Conservation (phyloP, 345 rosid species). For the Pugionium dolabratum region DNA sequence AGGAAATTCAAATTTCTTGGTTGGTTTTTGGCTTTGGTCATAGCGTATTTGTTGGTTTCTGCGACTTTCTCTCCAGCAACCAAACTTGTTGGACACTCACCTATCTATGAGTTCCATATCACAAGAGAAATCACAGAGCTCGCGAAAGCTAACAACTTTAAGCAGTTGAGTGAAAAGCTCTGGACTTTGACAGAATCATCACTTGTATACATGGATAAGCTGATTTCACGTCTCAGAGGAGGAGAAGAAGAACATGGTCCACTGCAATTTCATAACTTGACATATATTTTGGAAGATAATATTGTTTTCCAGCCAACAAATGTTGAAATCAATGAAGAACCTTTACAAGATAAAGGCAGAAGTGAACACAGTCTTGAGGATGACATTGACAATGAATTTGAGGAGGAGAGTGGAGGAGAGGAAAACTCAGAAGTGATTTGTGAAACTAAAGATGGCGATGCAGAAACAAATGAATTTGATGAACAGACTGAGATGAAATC, state of each 20-base stretch:
- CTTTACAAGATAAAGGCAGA: background rate
- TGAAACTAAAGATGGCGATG: conserved; percentile 10
- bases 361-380: conserved; percentile 11
- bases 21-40: conserved; percentile 45
- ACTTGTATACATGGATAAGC: conserved; percentile 25
- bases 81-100: background rate
- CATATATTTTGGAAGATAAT: conserved; percentile 23
- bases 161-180: conserved; percentile 35
- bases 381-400: background rate
- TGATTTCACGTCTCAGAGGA: conserved; percentile 28
- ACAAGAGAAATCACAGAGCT: conserved; percentile 10
- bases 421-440: conserved; percentile 1
- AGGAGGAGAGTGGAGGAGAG: conserved; percentile 27
- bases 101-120: conserved; percentile 16
- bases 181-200: conserved; percentile 33
- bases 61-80: background rate
- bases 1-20: conserved; percentile 48
- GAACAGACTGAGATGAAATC: conserved; percentile 28
- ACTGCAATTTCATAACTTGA: conserved; percentile 33
- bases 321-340: conserved; percentile 29
- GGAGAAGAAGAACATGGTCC: conserved; percentile 20
- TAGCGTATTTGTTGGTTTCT: conserved; percentile 42
- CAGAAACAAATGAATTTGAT: conserved; percentile 7
- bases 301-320: conserved; percentile 31
- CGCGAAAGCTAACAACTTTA: conserved; percentile 20